phyloP scores from a whole-genome alignment of 164 flowering plant genomes.

The Sextonia rubra region DNA sequence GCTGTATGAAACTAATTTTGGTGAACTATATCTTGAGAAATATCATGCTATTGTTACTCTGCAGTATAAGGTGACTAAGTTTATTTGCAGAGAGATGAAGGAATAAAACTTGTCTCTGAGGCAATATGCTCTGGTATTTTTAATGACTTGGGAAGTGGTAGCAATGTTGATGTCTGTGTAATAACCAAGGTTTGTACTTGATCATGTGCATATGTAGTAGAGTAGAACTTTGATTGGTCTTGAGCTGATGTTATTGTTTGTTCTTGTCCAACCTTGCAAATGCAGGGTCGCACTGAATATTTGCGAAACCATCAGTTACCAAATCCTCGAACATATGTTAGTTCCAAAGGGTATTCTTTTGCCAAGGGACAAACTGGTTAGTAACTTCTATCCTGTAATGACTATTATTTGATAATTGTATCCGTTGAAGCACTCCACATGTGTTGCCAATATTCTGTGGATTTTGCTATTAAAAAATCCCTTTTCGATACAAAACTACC shows the following conservation, averaged over 20 bases:
- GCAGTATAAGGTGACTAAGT: not conserved
- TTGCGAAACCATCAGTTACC: conserved; percentile 70
- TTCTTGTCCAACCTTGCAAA: not conserved
- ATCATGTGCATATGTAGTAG: not conserved
- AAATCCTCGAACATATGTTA: conserved; percentile 76
- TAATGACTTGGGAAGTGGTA: conserved; percentile 98
- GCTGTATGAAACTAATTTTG: too few relatives aligned
- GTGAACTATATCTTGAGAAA: too few relatives aligned
- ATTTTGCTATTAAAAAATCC: too few relatives aligned
- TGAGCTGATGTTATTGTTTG: not conserved
- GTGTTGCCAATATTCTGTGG: too few relatives aligned
- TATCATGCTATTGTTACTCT: not conserved
- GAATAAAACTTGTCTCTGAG: conserved; percentile 67
- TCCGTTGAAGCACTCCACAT: too few relatives aligned
- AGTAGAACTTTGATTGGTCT: not conserved
- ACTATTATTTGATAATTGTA: too few relatives aligned
- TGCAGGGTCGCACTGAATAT: conserved; percentile 73
- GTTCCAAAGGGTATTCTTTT: conserved; percentile 58
- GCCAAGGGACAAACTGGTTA: conserved; percentile 73
- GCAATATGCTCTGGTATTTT: conserved; percentile 93
- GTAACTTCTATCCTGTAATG: conserved; percentile 13
- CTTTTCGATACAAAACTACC: too few relatives aligned
- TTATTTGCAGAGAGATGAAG: conserved; percentile 81
- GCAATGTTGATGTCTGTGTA: conserved; percentile 95
- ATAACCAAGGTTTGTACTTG: conserved; percentile 75